Base-by-base conservation (phyloP, 306 rosid genomes). In the Cicer cuneatum region DNA sequence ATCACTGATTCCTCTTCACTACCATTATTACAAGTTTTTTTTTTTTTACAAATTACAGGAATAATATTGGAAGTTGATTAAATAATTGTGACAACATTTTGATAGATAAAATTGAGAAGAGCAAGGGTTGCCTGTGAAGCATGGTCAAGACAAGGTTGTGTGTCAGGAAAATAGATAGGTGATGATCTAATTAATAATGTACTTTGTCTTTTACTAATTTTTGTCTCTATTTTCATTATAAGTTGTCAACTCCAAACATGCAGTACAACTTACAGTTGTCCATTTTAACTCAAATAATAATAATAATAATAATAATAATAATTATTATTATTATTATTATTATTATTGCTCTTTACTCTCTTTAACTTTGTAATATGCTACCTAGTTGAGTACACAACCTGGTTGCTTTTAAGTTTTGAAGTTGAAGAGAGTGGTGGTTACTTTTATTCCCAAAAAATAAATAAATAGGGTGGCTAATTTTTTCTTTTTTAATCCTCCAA, bases 101-200 rank as follows among this genome's bases (percentile, higher is more conserved):
- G 18, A 53, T 53, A 43, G 60, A 72, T 68, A 45, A 78, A 78
- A 78, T 65, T 37, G 7, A 66, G 40, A 15, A 72, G 63, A 72
- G 74, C 69, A 79, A 66, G 18, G 63, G 79, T 5, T 80, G 59
- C 80, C 64, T 59, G 5, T 78, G 70, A 69, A 79, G 52, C 73
- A 53, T 72, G 78, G 83, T 72, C 74, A 64, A 72, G 74, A 72
- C 83, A 79, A 72, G 74, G 60, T 54, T 56, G 73, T 71, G 77
- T 72, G 75, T 74, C 75, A 66, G 80, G 35, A 58, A 74, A 67
- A 73, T 73, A 57, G 83, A 80, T 67, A 46, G 75, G 80, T 40
- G 71, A 80, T 40, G 71, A 80, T 40, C 75, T 39, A 67, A 74
- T 67, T 66, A 67, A 80, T 73, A 54, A 79, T 79, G 83, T 72